A percentile compares a stretch with the other conserved stretches of the same genome.
Evolutionary conservation across 176 grass and related monocot species (phyloP).

Genomic region (Oryza longistaminata): DNA sequence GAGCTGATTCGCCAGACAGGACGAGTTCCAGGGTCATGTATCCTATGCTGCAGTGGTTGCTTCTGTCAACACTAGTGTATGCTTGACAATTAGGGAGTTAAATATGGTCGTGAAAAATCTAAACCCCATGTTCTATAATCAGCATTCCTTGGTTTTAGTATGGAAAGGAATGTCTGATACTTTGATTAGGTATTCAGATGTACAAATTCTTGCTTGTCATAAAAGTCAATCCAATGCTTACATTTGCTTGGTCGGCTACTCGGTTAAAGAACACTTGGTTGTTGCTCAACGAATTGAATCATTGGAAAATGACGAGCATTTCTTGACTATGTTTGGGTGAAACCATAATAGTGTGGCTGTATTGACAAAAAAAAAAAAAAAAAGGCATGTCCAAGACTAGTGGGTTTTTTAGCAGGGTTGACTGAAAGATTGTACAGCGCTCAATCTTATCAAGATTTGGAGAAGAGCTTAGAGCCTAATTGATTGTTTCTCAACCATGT

Average conservation of each 20-base stretch:
- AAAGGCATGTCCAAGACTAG: background rate
- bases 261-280: background rate
- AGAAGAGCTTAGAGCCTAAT: background rate
- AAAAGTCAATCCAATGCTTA: slow-evolving; percentile 36
- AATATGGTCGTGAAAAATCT: slow-evolving; percentile 22
- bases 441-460: background rate
- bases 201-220: slow-evolving; percentile 27
- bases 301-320: background rate
- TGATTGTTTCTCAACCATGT: background rate
- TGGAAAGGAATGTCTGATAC: slow-evolving; percentile 41
- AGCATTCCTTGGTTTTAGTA: slow-evolving; percentile 49
- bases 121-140: slow-evolving; percentile 3
- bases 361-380: too few species aligned
- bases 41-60: slow-evolving; percentile 64
- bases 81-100: slow-evolving; percentile 12
- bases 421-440: background rate
- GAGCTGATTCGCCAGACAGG: slow-evolving; percentile 73
- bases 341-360: background rate
- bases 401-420: background rate
- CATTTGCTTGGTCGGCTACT: background rate
- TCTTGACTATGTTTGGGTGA: background rate
- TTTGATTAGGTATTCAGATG: slow-evolving; percentile 40
- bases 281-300: background rate
- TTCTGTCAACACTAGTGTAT: slow-evolving; percentile 49
- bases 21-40: slow-evolving; percentile 54